Conservation (phyloP, 1,284 basidiomycete genomes). For the Pascua guehoae region DNA sequence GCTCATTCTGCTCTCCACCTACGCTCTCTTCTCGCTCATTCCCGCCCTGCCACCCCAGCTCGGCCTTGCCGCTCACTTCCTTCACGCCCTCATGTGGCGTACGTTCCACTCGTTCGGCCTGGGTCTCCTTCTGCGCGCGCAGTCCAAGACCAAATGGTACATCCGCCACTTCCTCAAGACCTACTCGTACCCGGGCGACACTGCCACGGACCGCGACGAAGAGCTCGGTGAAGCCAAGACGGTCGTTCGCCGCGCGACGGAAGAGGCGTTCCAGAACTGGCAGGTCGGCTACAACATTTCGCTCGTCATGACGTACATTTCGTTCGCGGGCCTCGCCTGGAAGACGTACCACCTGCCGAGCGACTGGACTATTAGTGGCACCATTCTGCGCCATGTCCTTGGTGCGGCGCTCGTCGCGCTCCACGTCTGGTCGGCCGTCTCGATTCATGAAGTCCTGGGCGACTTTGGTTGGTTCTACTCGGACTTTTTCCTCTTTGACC, state of each 20-base stretch:
- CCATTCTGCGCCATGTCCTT: constrained; percentile 80
- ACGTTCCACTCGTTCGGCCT: constrained; percentile 85
- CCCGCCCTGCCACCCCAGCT: constrained; percentile 47
- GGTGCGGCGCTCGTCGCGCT: constrained; percentile 79
- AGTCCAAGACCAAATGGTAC: constrained; percentile 81
- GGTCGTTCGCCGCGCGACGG: constrained; percentile 65
- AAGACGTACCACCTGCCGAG: constrained; percentile 75
- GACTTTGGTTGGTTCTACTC: constrained; percentile 96
- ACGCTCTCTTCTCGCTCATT: constrained; percentile 54
- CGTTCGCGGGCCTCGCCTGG: constrained; percentile 76
- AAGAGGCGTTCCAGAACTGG: constrained; percentile 93
- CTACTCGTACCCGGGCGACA: constrained; percentile 65
- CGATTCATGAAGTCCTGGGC: constrained; percentile 88
- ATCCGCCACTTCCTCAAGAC: constrained; percentile 92
- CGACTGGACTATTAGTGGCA: constrained; percentile 86
- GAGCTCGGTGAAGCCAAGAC: constrained; percentile 52
- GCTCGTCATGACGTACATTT: constrained; percentile 90
- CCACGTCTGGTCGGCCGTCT: constrained; percentile 85
- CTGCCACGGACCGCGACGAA: constrained; percentile 29
- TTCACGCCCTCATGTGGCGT: constrained; percentile 82
- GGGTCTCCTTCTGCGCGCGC: constrained; percentile 74
- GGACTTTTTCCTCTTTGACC: constrained; percentile 93
- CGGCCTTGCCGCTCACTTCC: constrained; percentile 64
- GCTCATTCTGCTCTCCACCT: constrained; percentile 59
- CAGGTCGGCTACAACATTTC: constrained; percentile 89